Conservation (phyloP, 352 stramenopile genomes). For the Pythium periplocum region DNA sequence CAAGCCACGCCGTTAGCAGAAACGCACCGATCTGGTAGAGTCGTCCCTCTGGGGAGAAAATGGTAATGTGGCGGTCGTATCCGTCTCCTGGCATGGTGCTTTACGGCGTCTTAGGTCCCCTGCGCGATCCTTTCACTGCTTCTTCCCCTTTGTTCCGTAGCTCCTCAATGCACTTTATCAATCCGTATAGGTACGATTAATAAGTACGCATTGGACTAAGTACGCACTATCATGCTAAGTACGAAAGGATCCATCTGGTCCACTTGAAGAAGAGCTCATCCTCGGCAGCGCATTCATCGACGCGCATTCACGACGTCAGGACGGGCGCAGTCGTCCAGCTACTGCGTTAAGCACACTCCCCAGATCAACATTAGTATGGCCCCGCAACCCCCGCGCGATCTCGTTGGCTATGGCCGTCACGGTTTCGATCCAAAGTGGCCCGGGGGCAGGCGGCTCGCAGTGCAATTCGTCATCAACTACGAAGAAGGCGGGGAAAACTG, state of each 20-base stretch:
- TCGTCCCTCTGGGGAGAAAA: slow-evolving; percentile 98
- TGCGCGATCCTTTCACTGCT: slow-evolving; percentile 16
- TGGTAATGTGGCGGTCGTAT: slow-evolving; percentile 95
- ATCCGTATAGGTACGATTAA: too few relatives aligned
- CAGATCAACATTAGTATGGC: slow-evolving; percentile 6
- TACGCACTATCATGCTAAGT: slow-evolving; percentile 6
- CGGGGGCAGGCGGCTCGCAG: slow-evolving; percentile 75
- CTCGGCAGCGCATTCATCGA: slow-evolving; percentile 22
- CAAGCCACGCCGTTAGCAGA: not conserved
- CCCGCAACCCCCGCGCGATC: slow-evolving; percentile 38
- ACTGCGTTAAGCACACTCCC: too few relatives aligned
- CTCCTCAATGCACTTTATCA: too few relatives aligned
- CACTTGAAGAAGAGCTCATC: too few relatives aligned
- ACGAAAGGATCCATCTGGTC: slow-evolving; percentile 3
- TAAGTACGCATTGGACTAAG: too few relatives aligned
- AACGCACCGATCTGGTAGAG: slow-evolving; percentile 96
- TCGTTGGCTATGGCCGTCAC: slow-evolving; percentile 84
- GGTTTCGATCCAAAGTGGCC: slow-evolving; percentile 82
- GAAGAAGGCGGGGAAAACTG: slow-evolving; percentile 95
- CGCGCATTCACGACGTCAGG: too few relatives aligned
- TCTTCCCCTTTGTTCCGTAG: slow-evolving; percentile 15
- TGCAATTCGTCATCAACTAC: slow-evolving; percentile 97
- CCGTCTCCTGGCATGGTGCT: slow-evolving; percentile 75
- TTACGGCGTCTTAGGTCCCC: slow-evolving; percentile 5
- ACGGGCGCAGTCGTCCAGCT: too few relatives aligned